Evolutionary conservation across 768 basidiomycete species (phyloP), one percentile per base, ranked within the genome.

Genomic region (Dioszegia aurantiaca): DNA sequence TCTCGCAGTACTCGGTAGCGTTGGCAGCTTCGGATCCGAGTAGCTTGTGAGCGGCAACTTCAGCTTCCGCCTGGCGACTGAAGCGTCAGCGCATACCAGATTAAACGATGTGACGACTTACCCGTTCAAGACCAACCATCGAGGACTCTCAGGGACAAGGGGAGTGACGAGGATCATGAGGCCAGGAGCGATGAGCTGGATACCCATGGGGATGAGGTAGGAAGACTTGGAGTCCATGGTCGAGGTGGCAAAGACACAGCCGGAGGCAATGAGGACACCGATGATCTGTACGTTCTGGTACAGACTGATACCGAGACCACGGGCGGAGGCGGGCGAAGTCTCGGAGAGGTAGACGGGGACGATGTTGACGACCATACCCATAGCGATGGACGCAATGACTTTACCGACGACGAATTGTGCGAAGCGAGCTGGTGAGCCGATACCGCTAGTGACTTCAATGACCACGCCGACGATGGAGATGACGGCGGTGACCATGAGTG

Each of bases 361-460:
- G 39, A 65, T 55, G 58, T 63, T 64, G 39, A 53, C 52, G 16
- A 55, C 64, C 17, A 66, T 26, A 42, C 67, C 67, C 56, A 66
- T 62, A 0, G 59, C 37, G 37, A 68, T 68, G 1, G 59, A 58
- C 31, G 17, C 36, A 48, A 63, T 61, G 59, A 63, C 16, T 48
- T 71, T 71, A 33, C 69, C 69, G 16, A 43, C 67, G 24, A 71
- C 54, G 42, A 71, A 64, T 42, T 68, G 66, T 24, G 41, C 33
- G 62, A 59, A 71, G 4, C 65, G 60, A 21, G 61, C 57, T 21
- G 47, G 36, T 11, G 40, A 31, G 16, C 61, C 44, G 31, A 62
- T 49, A 12, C 57, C 52, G 11, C 56, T 49, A 12, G 60, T 61
- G 21, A 60, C 46, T 40, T 69, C 47, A 44, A 66, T 58, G 57